Evolutionary conservation across 768 basidiomycete species (phyloP).

Genomic region (Hypholoma fasciculare): DNA sequence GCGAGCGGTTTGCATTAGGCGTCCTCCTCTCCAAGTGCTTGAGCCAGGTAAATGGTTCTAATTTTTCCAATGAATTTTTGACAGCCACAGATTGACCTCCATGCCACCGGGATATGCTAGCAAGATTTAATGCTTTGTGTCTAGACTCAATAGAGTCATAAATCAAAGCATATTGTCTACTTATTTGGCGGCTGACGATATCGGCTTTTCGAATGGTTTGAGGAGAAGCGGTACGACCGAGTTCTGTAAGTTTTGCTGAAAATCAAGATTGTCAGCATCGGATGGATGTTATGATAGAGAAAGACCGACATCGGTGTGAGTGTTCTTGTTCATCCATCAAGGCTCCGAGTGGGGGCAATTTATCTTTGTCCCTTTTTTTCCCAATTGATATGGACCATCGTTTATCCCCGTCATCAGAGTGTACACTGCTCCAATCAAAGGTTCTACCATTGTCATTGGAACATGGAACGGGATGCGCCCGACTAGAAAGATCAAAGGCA

Average conservation of each 20-base stretch:
- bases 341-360: conserved; percentile 37
- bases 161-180: conserved; percentile 62
- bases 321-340: conserved; percentile 61
- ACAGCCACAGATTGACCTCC: conserved; percentile 45
- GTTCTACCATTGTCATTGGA: conserved; percentile 71
- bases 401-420: conserved; percentile 59
- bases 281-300: background rate
- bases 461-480: conserved; percentile 64
- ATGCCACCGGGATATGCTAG: conserved; percentile 62
- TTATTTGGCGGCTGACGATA: conserved; percentile 65
- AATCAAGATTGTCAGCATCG: background rate
- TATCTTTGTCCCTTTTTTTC: conserved; percentile 61
- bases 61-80: conserved; percentile 54
- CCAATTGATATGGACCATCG: conserved; percentile 61
- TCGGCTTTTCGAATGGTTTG: conserved; percentile 63
- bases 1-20: conserved; percentile 35
- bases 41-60: conserved; percentile 75
- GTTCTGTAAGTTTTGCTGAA: conserved; percentile 57
- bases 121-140: conserved; percentile 39
- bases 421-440: conserved; percentile 70
- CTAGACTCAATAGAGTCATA: conserved; percentile 35
- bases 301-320: conserved; percentile 50
- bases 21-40: conserved; percentile 58
- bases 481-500: conserved; percentile 25
- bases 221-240: conserved; percentile 48